Evolutionary conservation across 1,139 yeast genomes (phyloP).

Genomic region (Magnusiomyces magnusii): DNA sequence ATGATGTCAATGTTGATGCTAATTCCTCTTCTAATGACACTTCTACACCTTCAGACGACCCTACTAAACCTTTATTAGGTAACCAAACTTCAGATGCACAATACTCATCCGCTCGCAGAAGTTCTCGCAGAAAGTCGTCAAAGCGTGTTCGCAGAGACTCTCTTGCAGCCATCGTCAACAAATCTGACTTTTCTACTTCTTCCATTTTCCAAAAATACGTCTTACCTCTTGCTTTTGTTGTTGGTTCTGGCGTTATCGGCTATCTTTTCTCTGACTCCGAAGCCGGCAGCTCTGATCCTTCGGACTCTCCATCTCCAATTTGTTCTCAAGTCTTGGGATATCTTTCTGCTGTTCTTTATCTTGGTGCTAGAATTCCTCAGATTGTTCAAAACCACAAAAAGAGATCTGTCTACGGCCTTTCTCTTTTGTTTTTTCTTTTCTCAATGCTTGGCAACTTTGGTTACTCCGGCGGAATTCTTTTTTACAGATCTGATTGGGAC

Average conservation of each 20-base stretch:
- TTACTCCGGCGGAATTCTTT: slow-evolving; percentile 66
- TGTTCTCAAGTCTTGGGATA: slow-evolving; percentile 72
- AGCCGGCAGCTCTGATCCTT: background rate
- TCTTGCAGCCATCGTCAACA: slow-evolving; percentile 22
- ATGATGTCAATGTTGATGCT: background rate
- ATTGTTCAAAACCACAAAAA: slow-evolving; percentile 61
- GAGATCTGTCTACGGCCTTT: slow-evolving; percentile 66
- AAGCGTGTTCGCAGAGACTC: slow-evolving; percentile 23
- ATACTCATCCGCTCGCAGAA: slow-evolving; percentile 6
- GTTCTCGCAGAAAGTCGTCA: slow-evolving; percentile 12
- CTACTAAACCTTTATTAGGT: slow-evolving; percentile 23
- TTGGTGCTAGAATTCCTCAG: slow-evolving; percentile 76
- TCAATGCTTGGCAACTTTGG: slow-evolving; percentile 71
- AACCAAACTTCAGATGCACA: slow-evolving; percentile 10
- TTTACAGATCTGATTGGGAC: slow-evolving; percentile 52
- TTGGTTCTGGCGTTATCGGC: slow-evolving; percentile 59
- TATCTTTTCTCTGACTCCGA: slow-evolving; percentile 41
- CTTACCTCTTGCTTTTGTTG: slow-evolving; percentile 54
- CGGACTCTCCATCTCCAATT: slow-evolving; percentile 20
- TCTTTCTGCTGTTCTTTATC: slow-evolving; percentile 57
- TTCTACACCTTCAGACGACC: slow-evolving; percentile 4
- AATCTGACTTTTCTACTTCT: slow-evolving; percentile 16
- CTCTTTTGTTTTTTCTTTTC: slow-evolving; percentile 64
- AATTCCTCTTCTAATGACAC: background rate
- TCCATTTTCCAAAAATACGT: slow-evolving; percentile 40